Percentiles rank a stretch among this genome's conserved stretches.
Conservation (phyloP, 1,284 basidiomycete species). For the Schizophyllum commune region DNA sequence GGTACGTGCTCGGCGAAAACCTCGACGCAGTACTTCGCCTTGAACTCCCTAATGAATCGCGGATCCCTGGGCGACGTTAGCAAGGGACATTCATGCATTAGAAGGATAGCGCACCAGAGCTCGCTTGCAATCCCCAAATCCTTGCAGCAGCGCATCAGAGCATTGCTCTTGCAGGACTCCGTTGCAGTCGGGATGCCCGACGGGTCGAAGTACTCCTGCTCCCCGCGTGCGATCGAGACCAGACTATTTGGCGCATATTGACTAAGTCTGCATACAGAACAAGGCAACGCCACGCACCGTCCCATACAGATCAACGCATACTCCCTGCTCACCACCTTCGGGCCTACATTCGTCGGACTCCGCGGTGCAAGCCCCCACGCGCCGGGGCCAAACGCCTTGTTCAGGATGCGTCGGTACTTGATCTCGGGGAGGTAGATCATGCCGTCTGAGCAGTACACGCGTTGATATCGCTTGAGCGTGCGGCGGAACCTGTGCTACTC, state of each 20-base stretch:
- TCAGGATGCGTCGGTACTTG: constrained; percentile 93
- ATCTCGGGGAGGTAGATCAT: constrained; percentile 96
- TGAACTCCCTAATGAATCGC: constrained; percentile 92
- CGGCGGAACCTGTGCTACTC: too few relatives aligned
- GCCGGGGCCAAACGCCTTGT: constrained; percentile 93
- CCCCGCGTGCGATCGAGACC: constrained; percentile 87
- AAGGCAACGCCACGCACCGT: constrained; percentile 40
- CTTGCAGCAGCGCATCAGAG: constrained; percentile 97
- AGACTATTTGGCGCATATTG: constrained; percentile 41
- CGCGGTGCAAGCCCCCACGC: constrained; percentile 96
- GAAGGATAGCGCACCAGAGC: constrained; percentile 62
- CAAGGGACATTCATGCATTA: background rate
- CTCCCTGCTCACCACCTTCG: constrained; percentile 86
- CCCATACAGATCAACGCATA: constrained; percentile 94
- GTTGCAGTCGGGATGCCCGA: constrained; percentile 89
- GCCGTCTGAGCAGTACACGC: constrained; percentile 84
- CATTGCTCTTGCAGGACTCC: constrained; percentile 95
- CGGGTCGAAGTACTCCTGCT: constrained; percentile 96
- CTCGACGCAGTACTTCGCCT: constrained; percentile 77
- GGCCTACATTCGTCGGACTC: constrained; percentile 86
- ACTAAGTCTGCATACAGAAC: background rate
- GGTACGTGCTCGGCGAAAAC: constrained; percentile 77
- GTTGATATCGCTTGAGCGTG: too few relatives aligned
- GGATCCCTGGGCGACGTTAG: constrained; percentile 65
- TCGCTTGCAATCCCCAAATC: constrained; percentile 95